Base-by-base conservation (phyloP, 2,329 filamentous ascomycete genomes). In the Calonectria fujianensis region DNA sequence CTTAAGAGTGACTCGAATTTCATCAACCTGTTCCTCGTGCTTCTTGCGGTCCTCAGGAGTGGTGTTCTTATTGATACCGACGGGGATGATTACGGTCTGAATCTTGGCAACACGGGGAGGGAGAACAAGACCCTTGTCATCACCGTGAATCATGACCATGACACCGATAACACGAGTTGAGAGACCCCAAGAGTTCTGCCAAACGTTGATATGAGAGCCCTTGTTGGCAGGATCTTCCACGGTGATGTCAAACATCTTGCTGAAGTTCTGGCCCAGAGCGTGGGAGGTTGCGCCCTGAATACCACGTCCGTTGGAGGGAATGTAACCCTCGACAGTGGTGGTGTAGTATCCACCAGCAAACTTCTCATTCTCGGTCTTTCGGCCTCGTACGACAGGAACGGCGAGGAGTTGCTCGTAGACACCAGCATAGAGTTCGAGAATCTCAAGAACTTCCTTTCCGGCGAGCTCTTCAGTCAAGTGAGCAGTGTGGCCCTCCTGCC, bases 161-260 rank as follows among this genome's bases (percentile, higher is more conserved):
- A 98, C 96, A 88, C 97, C 97, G 79, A 99, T 98, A 72, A 96
- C 95, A 84, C 97, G 95, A 70, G 97, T 99, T 1, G 96, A 98
- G 75, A 99, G 91, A 86, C 97, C 97, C 97, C 97, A 99, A 18
- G 96, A 98, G 89, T 99, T 99, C 86, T 99, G 97, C 96, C 96
- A 98, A 72, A 98, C 96, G 83, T 96, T 89, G 72, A 98, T 88
- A 82, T 95, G 93, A 80, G 93, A 90, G 78, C 94, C 94, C 87
- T 95, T 94, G 85, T 97, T 91, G 74, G 90, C 89, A 31, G 97
- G 97, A 83, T 99, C 96, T 85, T 99, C 96, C 37, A 99, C 95
- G 0, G 94, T 98, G 85, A 99, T 98, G 85, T 97, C 94, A 85
- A 98, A 99, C 96, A 99, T 99, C 88, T 97, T 98, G 85, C 94